A percentile compares a stretch with the other conserved stretches of the same genome.
Evolutionary conservation across 2,329 filamentous ascomycete genomes (phyloP).

Genomic region (Phaeosphaeria sp.): DNA sequence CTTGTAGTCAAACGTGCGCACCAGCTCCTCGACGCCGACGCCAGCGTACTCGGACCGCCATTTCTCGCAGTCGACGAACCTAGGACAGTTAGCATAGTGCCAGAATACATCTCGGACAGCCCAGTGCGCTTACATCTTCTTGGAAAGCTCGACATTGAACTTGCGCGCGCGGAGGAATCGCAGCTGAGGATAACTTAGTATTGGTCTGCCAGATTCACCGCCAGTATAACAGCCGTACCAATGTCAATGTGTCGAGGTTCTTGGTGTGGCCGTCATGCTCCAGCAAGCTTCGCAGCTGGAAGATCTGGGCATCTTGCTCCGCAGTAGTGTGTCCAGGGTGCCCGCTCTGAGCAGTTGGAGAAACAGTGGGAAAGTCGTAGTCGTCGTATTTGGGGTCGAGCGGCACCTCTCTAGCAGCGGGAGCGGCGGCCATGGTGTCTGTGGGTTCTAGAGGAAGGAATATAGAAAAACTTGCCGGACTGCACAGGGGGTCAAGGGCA

Average conservation of each 20-base stretch:
- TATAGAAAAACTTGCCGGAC: constrained; percentile 3
- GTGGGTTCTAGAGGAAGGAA: not conserved
- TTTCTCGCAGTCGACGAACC: constrained; percentile 89
- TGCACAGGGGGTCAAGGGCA: constrained; percentile 4
- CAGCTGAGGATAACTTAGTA: constrained; percentile 60
- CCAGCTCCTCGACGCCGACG: constrained; percentile 73
- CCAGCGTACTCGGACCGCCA: constrained; percentile 85
- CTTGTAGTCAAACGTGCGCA: constrained; percentile 82
- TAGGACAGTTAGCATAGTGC: constrained; percentile 51
- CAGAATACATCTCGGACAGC: not conserved
- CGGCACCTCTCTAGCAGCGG: constrained; percentile 45
- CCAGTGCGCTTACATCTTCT: constrained; percentile 77
- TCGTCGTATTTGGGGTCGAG: constrained; percentile 92
- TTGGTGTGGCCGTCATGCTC: constrained; percentile 83
- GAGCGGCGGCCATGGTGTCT: constrained; percentile 40
- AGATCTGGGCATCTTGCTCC: constrained; percentile 87
- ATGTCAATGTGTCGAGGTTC: constrained; percentile 87
- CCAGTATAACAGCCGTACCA: constrained; percentile 64
- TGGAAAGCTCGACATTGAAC: constrained; percentile 83
- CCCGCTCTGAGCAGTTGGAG: constrained; percentile 72
- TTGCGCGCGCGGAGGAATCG: constrained; percentile 93
- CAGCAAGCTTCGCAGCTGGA: constrained; percentile 82
- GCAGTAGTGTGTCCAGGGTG: constrained; percentile 87
- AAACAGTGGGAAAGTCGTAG: constrained; percentile 88
- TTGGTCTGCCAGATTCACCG: not conserved